Percentiles rank a stretch among this genome's conserved stretches.
phyloP scores from a whole-genome alignment of 768 basidiomycete species.

The Terana coerulea region DNA sequence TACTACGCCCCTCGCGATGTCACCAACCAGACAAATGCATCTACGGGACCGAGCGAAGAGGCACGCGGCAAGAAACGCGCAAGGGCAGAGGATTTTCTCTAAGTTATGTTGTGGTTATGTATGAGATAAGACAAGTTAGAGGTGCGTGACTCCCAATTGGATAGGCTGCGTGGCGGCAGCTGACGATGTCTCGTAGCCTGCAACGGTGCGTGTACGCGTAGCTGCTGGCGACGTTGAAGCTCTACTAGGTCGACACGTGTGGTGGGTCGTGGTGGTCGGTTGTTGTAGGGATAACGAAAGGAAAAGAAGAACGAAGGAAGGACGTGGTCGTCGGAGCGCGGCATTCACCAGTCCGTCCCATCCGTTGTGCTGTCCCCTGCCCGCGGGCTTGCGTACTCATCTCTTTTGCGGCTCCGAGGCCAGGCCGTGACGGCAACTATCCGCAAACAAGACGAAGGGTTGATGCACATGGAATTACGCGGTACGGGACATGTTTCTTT shows the following conservation, averaged over 20 bases:
- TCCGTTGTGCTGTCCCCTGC: constrained; percentile 7
- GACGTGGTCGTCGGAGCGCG: too few species aligned
- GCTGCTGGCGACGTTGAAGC: neutral
- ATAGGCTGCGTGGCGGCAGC: neutral
- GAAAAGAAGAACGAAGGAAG: too few species aligned
- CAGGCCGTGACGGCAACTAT: neutral
- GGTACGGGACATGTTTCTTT: too few species aligned
- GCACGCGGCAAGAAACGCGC: constrained; percentile 80
- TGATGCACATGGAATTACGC: too few species aligned
- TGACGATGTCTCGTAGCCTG: neutral
- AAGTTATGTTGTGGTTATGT: constrained; percentile 6
- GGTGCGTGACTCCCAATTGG: neutral
- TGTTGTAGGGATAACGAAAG: neutral
- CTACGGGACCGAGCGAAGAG: constrained; percentile 43
- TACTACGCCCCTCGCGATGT: constrained; percentile 54
- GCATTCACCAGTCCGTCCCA: constrained; percentile 18
- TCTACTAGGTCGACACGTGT: neutral
- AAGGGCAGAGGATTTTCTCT: constrained; percentile 83
- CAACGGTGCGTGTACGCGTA: constrained; percentile 1
- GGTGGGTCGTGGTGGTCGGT: neutral
- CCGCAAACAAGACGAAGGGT: too few species aligned
- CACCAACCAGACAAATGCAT: constrained; percentile 27
- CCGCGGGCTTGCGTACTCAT: constrained; percentile 7
- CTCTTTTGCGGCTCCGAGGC: neutral
- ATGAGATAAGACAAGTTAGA: neutral